Base-by-base conservation (phyloP, 2,329 filamentous ascomycete genomes). In the Drechslera avenae region DNA sequence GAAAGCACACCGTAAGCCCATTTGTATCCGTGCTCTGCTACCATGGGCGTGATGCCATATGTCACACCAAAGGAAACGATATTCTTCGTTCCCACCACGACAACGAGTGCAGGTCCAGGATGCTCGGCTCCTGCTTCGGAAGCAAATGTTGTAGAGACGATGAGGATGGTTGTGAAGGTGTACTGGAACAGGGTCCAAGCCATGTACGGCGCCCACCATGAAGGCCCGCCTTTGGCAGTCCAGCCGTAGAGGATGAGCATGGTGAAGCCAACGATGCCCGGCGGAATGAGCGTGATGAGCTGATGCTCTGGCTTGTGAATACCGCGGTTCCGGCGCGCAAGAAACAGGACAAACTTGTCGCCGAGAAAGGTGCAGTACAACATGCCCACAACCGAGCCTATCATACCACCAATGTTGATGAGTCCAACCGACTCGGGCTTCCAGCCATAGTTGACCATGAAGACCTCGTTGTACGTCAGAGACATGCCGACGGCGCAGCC, bases 31-130 rank as follows among this genome's bases (percentile, higher is more conserved):
- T 43, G 23, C 30, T 19, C 36, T 4, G 33, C 39, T 5, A 43
- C 39, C 46, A 49, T 49, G 3, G 46, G 46, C 7, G 33, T 37
- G 2, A 49, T 10, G 2, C 39, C 39, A 13, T 42, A 42, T 5
- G 46, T 43, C 16, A 43, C 31, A 16, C 33, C 39, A 36, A 49
- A 49, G 5, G 33, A 49, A 4, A 43, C 32, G 13, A 49, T 37
- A 6, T 49, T 49, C 23, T 43, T 49, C 2, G 39, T 37, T 4
- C 39, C 46, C 30, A 49, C 39, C 13, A 49, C 39, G n/a, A 49
- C 26, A 0, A 43, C 46, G 2, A 49, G 21, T 12, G 39, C 46
- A 32, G 46, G 46, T 7, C 39, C 37, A 5, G 46, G 32, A 23
- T 49, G 30, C 33, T 49, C 30, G 3, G 46, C 31, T 12, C 19